Evolutionary conservation across 768 basidiomycete genomes (phyloP), one percentile per base, ranked within the genome.

Genomic region (Erythrobasidium yunnanense): DNA sequence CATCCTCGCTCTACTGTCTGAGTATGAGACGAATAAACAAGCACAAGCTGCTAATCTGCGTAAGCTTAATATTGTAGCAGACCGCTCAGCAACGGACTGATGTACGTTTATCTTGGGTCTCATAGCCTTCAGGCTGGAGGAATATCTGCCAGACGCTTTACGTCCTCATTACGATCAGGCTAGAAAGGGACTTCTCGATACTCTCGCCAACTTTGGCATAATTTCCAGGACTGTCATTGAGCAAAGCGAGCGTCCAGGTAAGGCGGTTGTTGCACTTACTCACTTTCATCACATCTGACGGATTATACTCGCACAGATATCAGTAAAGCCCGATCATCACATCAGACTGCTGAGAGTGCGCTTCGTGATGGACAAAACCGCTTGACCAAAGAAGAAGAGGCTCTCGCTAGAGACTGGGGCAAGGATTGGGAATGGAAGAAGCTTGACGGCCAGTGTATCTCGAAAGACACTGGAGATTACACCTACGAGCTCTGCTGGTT

Each of bases 401-500:
- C 87, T 45, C 74, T 89, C 11, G 76, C 75, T 1, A 83, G 86
- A 65, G 79, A 97, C 65, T 74, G 71, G 72, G 72, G 73, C 0
- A 17, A 33, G 5, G 71, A 88, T 27, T 93, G 89, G 54, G 89
- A 95, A 77, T 99, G 90, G 90, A 93, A 93, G 81, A 95, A 93
- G 78, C 81, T 99, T 4, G 87, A 92, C 22, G 81, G 83, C 4
- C 78, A 80, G 1, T 97, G 93, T 71, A 74, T 97, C 13, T 82
- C 84, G 73, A 86, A 84, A 73, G 83, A 92, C 58, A 80, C 82
- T 3, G 93, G 95, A 80, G 93, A 95, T 88, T 95, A 96, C 76
- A 88, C 85, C 4, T 99, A 99, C 74, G 87, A 91, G 74, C 80
- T 96, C 6, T 97, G 93, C 77, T 80, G 95, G 71, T 96, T 99